Evolutionary conservation across 192 early-diverging fungal species (phyloP).

Genomic region (Linnemannia elongata): DNA sequence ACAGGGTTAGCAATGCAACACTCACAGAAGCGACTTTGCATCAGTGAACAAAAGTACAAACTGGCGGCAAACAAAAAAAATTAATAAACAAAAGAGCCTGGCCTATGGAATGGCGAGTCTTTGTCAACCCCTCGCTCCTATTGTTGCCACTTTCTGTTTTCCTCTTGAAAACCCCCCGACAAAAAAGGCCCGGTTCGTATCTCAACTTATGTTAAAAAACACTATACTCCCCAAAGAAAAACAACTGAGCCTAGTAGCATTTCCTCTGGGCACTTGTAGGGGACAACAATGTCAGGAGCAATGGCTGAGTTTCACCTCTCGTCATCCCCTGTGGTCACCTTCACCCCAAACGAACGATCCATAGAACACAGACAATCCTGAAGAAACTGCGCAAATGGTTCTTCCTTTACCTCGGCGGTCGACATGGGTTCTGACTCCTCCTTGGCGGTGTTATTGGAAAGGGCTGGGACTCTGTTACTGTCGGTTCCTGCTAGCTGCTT

Average conservation of each 20-base stretch:
- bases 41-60: not conserved
- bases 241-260: not conserved
- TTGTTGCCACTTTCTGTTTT: not conserved
- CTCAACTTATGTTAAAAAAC: not conserved
- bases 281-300: constrained; percentile 1
- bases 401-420: constrained; percentile 27
- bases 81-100: constrained; percentile 15
- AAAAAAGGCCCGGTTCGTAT: not conserved
- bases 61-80: constrained; percentile 10
- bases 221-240: not conserved
- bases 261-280: not conserved
- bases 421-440: constrained; percentile 16
- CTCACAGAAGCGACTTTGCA: not conserved
- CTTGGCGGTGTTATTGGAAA: constrained; percentile 2
- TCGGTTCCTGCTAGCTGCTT: constrained; percentile 18
- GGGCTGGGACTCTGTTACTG: constrained; percentile 4
- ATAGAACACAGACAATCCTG: not conserved
- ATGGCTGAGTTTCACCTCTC: constrained; percentile 12
- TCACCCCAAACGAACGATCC: not conserved
- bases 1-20: not conserved
- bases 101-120: not conserved
- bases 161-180: not conserved
- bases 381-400: not conserved
- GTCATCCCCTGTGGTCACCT: not conserved
- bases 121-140: not conserved